Evolutionary conservation across 345 rosid species (phyloP), one percentile per base, ranked within the genome.

Genomic region (Turnera subulata): DNA sequence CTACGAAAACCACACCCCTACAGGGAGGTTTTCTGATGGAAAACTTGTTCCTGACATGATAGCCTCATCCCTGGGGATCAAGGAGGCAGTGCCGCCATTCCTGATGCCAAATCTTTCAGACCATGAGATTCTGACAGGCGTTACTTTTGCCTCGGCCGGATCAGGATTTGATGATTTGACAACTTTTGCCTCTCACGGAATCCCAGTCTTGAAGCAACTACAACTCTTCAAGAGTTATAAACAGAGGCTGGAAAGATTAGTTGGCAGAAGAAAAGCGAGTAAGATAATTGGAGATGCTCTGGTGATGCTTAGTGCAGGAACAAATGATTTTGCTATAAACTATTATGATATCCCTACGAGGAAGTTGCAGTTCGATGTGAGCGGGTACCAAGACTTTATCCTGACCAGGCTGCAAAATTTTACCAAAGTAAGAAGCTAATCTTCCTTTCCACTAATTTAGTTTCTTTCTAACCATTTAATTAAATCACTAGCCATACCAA

Each of bases 11-110:
- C 59, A 40, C 1, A 11, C 42, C 29, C 77, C 85, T 10, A 76
- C 82, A 0, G 85, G 82, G 10, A 76, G 85, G 64, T 80, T 78
- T 43, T 76, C 83, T 0, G 69, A 76, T 22, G 89, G 85, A 1
- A 67, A 70, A 61, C 68, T 76, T 17, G 40, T 72, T 38, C 70
- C 89, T 4, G 90, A 84, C 58, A 19, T 84, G 14, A 8, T 75
- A 6, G 84, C 82, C 11, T 55, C 62, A 0, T 9, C 16, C 18
- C 64, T 75, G 0, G 75, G 81, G 45, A 71, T 81, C 53, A 81
- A 79, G 56, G 64, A 74, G n/a, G 7, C 68, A 0, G 51, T 74
- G n/a, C 82, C 82, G 1, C 76, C 89, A 4, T 74, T 62, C 60
- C 57, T 80, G 35, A 68, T 70, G n/a, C 84, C 82, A 2, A 47